Evolutionary conservation across 257 asterid genomes (phyloP), one percentile per base, ranked within the genome.

Genomic region (Paraleonurus japonicus): DNA sequence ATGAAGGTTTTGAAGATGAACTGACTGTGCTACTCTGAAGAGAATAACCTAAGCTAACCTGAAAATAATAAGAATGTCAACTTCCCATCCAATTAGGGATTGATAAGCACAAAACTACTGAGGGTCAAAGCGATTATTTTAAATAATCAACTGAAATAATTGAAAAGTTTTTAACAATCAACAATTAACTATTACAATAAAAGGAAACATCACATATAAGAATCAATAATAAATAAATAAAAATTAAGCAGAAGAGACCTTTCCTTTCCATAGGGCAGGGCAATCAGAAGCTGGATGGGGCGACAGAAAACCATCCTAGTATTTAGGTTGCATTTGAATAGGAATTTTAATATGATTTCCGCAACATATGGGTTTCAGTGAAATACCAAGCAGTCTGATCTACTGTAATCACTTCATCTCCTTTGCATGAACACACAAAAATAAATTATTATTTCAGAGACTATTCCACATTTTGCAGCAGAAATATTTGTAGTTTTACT

Each of bases 221-320:
- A 33, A 41, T 3, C 10, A 37, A 28, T 12, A 24, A 9, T 26
- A 23, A 22, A 24, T 11, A 57, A 57, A 24, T 55, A 23, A 4
- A 27, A 22, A 35, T 24, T n/a, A 63, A 67, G 80, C 59, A 76
- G 53, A 55, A 73, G 75, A 75, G 79, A 81, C 82, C 86, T 85
- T 85, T 79, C 83, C 89, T 87, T 78, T 68, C 65, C 58, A 74
- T 41, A 70, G 22, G 70, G 72, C 55, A 76, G 47, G 48, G 80
- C 66, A 72, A 63, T 47, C 58, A 73, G 69, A 80, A 76, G 51
- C 60, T 62, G 82, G 72, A 70, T 26, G 13, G 68, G 26, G 66
- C 43, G 62, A 32, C 61, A 37, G 15, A 68, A 39, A 50, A 69
- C 72, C 82, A 70, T 69, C 59, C 58, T 32, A 60, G 39, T 5